Base-by-base conservation (phyloP, 441 rosid genomes). In the Arabidopsis hybrid region DNA sequence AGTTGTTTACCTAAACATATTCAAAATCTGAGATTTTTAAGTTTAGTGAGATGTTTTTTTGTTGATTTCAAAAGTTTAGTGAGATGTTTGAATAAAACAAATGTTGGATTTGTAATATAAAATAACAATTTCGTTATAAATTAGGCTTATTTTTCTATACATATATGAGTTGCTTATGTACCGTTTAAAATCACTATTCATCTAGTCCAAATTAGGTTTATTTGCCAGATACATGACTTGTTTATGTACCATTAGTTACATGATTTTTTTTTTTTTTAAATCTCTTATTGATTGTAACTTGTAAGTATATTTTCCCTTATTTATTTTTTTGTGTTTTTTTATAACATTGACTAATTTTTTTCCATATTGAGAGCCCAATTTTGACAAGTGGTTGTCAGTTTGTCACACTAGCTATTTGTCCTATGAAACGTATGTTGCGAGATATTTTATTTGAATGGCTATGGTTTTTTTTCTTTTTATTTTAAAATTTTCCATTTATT, bases 381-480 rank as follows among this genome's bases (percentile, higher is more conserved):
- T 57, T 32, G 52, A 21, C 38, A 13, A 47, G 18, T 71, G 60
- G 32, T 9, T 71, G 60, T 60, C 50, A 60, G 29, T 26, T 26
- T 26, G 29, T 26, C 42, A n/a, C 29, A 26, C 29, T 21, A 21
- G 26, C 17, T 11, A 12, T 69, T 13, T n/a, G 6, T 35, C 45
- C 12, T 47, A 34, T 7, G 38, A 14, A 70, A 21, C 59, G 32
- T n/a, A 14, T 14, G 9, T 60, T 59, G 16, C 4, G 18, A 16
- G 43, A 71, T 60, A 51, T 70, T 60, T 71, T 36, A n/a, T 49
- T 60, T 16, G 34, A 17, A 34, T 8, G 45, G 38, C 16, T 17
- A 31, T 31, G 17, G 5, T 17, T 52, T 67, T 29, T 39, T 10
- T 26, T 3, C 4, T 8, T 65, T 21, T 21, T 4, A 10, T 14